phyloP scores from a whole-genome alignment of 768 basidiomycete genomes.

The Panus rudis region DNA sequence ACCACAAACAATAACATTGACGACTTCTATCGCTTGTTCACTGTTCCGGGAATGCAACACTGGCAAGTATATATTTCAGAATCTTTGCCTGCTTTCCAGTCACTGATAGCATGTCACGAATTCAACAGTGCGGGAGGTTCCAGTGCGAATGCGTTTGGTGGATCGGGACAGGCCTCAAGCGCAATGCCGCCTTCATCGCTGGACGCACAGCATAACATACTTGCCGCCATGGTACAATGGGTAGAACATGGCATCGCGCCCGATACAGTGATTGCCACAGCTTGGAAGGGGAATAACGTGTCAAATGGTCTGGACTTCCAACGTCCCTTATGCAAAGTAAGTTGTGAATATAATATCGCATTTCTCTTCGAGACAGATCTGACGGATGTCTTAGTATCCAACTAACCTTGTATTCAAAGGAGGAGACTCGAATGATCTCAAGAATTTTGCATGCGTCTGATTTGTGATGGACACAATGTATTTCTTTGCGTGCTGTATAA shows the following conservation, averaged over 20 bases:
- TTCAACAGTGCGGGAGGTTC: conserved; percentile 13
- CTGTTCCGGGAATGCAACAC: conserved; percentile 27
- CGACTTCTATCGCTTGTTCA: conserved; percentile 27
- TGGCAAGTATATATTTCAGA: conserved; percentile 13
- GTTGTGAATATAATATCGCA: neutral
- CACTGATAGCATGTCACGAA: neutral
- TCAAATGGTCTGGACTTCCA: conserved; percentile 15
- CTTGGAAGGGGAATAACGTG: conserved; percentile 13
- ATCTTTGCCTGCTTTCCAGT: neutral
- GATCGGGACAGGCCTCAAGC: conserved; percentile 14
- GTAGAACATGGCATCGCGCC: conserved; percentile 27
- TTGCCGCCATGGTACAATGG: conserved; percentile 26
- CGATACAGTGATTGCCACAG: conserved; percentile 14
- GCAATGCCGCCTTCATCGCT: conserved; percentile 14
- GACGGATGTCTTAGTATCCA: neutral
- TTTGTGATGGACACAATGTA: too few relatives aligned
- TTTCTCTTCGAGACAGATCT: neutral
- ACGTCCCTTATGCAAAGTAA: conserved; percentile 17
- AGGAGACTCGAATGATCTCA: neutral
- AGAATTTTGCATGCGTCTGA: conserved; percentile 1
- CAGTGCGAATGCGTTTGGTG: conserved; percentile 23
- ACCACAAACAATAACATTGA: conserved; percentile 18
- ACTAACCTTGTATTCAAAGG: neutral
- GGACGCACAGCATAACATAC: conserved; percentile 19
- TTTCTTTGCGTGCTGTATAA: too few relatives aligned